These are phyloP conservation scores for Yamadazyma diospyri DNA, from an alignment of 1,139 yeast species.

Conservation along the genomic window DNA sequence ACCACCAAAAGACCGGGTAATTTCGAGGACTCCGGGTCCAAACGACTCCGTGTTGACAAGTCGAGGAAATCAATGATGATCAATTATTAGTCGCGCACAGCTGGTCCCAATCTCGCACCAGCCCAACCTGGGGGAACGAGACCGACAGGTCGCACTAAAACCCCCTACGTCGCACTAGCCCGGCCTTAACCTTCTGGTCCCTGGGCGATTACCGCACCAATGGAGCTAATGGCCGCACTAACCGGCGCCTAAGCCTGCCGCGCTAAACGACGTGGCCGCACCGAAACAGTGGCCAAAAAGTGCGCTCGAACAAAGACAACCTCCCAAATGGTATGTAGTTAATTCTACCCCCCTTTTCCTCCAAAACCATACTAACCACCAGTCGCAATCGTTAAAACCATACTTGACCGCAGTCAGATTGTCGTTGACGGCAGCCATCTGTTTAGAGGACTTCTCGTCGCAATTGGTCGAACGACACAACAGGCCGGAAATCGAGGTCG, in stretches of 20 bases:
- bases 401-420: constrained; percentile 91
- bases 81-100: constrained; percentile 7
- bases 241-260: too few relatives aligned
- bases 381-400: constrained; percentile 94
- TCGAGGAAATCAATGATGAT: constrained; percentile 4
- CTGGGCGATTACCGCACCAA: too few relatives aligned
- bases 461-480: constrained; percentile 96
- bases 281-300: constrained; percentile 2
- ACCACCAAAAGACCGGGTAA: constrained; percentile 3
- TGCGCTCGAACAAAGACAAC: too few relatives aligned
- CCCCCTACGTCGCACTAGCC: too few relatives aligned
- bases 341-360: too few relatives aligned
- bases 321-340: too few relatives aligned
- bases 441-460: constrained; percentile 91
- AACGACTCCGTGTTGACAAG: constrained; percentile 5
- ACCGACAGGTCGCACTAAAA: too few relatives aligned
- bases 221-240: too few relatives aligned
- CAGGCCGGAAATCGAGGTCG: constrained; percentile 92
- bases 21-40: constrained; percentile 3
- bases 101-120: background rate
- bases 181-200: too few relatives aligned
- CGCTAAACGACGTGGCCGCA: too few relatives aligned
- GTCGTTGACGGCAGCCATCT: constrained; percentile 92
- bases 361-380: constrained; percentile 5
- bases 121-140: too few relatives aligned